A percentile compares a stretch with the other conserved stretches of the same genome.
Conservation (phyloP, 192 early-diverging fungal species). For the Linnemannia exigua region DNA sequence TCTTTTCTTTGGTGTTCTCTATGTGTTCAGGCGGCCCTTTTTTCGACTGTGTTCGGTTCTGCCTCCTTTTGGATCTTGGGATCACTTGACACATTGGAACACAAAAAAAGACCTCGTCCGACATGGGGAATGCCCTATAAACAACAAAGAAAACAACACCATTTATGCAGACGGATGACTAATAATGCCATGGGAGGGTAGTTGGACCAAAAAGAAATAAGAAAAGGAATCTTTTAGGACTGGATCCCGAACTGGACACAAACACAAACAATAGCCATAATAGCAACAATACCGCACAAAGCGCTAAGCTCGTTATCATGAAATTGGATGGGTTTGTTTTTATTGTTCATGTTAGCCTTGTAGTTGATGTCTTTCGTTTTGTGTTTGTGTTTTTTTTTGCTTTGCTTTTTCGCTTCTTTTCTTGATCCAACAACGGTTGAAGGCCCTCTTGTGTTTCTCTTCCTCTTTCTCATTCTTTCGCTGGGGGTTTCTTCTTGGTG, state of each 20-base stretch:
- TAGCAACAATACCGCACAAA: no score
- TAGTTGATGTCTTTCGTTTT: background rate
- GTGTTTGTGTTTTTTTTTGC: background rate
- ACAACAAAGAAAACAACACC: background rate
- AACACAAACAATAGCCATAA: background rate
- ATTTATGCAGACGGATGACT: conserved; percentile 3
- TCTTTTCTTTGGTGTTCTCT: background rate
- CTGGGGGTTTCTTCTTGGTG: background rate
- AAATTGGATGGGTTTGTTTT: background rate
- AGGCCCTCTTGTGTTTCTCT: background rate
- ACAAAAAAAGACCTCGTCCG: conserved; percentile 18
- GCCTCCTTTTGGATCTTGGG: background rate
- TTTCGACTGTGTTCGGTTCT: conserved; percentile 4
- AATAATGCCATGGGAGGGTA: background rate
- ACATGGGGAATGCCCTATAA: conserved; percentile 12
- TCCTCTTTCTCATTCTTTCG: background rate
- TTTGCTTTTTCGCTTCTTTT: background rate
- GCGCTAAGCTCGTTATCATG: background rate
- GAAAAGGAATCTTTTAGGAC: background rate
- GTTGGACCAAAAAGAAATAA: background rate
- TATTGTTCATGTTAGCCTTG: background rate
- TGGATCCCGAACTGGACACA: background rate
- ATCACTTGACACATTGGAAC: background rate
- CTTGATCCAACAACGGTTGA: background rate
- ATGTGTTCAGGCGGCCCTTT: background rate